Percentiles rank a stretch among this genome's conserved stretches.
These are phyloP conservation scores for Naematelia encephala DNA, from an alignment of 768 basidiomycete species.

Conservation along the genomic window DNA sequence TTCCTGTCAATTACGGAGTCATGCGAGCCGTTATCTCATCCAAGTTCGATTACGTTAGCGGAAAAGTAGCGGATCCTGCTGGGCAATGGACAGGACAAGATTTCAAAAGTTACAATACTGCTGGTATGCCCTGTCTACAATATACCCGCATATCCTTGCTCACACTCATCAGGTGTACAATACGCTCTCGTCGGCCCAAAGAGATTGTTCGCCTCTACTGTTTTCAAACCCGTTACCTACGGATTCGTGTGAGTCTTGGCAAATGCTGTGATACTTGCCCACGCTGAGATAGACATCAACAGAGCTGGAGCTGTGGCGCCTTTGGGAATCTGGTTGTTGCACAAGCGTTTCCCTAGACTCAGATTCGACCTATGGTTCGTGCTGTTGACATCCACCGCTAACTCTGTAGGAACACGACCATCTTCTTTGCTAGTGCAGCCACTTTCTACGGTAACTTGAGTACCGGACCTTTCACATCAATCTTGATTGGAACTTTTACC, in stretches of 20 bases:
- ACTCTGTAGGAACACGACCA: constrained; percentile 10
- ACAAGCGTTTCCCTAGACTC: constrained; percentile 9
- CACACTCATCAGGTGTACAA: constrained; percentile 3
- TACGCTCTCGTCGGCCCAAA: constrained; percentile 13
- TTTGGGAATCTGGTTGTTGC: constrained; percentile 12
- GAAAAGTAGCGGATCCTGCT: constrained; percentile 4
- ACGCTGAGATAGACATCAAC: background rate
- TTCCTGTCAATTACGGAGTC: constrained; percentile 13
- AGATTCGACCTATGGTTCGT: constrained; percentile 9
- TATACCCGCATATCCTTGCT: background rate
- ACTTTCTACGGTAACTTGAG: constrained; percentile 13
- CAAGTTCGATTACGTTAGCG: constrained; percentile 17
- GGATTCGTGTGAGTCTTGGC: constrained; percentile 6
- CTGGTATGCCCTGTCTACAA: background rate
- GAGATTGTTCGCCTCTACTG: constrained; percentile 9
- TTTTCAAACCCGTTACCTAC: constrained; percentile 12
- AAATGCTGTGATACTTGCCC: background rate
- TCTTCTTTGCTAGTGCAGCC: constrained; percentile 15
- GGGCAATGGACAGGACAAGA: constrained; percentile 16
- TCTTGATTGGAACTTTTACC: constrained; percentile 11
- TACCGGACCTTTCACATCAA: constrained; percentile 13
- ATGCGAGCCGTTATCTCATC: constrained; percentile 11
- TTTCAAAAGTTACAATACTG: constrained; percentile 13
- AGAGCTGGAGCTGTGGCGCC: constrained; percentile 12
- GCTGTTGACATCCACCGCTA: background rate